Base-by-base conservation (phyloP, 2,329 filamentous ascomycete species). In the Raffaelea albimanens region DNA sequence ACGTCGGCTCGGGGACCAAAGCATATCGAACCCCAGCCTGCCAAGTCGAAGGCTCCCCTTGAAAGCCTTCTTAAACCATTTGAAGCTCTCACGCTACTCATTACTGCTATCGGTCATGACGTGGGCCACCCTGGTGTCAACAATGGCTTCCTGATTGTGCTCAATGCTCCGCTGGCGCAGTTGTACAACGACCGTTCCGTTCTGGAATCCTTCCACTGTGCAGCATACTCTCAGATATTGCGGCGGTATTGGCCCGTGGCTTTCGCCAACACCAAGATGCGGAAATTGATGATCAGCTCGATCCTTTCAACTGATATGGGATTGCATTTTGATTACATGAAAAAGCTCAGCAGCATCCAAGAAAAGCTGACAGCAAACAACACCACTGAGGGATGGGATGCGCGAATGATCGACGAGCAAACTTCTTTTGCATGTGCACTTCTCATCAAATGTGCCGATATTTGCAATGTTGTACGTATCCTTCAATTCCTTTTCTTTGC, bases 271-370 rank as follows among this genome's bases (percentile, higher is more conserved):
- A 74, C 75, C 42, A 82, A 82, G 49, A 87, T 97, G 76, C 82
- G 91, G 47, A 85, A 83, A 56, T 71, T 95, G 7, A 93, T 97
- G 83, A 97, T 96, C 58, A 95, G 88, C 63, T 93, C 88, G n/a
- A 97, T 98, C 50, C 70, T 98, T 21, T 88, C 93, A 3, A 98
- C 93, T 0, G 93, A 98, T 60, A 98, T 98, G 93, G 89, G 89
- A 8, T 68, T 95, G 7, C 93, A 98, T 65, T 95, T 95, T 58
- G 89, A 94, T 58, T 98, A 96, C 64, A 97, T 97, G 89, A 83
- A 83, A 59, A 86, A 85, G 61, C 71, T 97, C 38, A 80, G 78
- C n/a, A 82, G 83, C 53, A 67, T 95, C 45, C 88, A 95, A 63
- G 78, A 85, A 52, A 90, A 85, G 61, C 73, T 94, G 11, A 75